Conservation (phyloP, 2,329 filamentous ascomycete species). For the Fonsecaea multimorphosa region DNA sequence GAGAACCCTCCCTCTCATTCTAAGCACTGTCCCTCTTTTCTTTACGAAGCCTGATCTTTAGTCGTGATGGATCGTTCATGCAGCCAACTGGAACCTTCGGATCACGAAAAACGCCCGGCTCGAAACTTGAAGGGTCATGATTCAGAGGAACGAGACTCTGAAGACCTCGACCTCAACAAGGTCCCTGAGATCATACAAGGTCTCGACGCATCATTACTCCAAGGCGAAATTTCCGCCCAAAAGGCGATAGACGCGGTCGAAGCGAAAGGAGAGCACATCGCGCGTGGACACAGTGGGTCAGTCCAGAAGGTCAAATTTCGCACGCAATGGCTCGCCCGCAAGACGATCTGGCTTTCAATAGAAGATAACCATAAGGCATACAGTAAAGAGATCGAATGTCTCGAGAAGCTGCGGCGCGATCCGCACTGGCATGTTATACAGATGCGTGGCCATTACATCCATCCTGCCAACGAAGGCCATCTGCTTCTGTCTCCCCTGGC, state of each 20-base stretch:
- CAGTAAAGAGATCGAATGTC: neutral
- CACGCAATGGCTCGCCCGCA: neutral
- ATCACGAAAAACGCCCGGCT: neutral
- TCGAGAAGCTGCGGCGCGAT: neutral
- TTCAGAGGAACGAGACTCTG: neutral
- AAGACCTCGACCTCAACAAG: neutral
- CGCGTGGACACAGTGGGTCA: neutral
- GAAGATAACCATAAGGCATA: neutral
- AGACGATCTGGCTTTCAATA: neutral
- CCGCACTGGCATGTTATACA: neutral
- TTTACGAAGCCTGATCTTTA: neutral
- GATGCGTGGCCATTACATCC: neutral
- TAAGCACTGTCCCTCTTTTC: neutral
- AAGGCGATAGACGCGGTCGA: neutral
- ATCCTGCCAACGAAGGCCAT: constrained; percentile 1
- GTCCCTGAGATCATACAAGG: neutral
- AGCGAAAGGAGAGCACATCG: neutral
- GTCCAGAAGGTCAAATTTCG: neutral
- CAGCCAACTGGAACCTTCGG: neutral
- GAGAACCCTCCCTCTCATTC: too few species aligned
- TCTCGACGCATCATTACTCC: neutral
- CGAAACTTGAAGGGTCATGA: neutral
- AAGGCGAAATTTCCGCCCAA: neutral
- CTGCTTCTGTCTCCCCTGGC: neutral
- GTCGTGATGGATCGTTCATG: neutral